Percentiles rank a stretch among this genome's conserved stretches.
These are phyloP conservation scores for Ascochyta lentis DNA, from an alignment of 2,329 filamentous ascomycete species.

Conservation along the genomic window DNA sequence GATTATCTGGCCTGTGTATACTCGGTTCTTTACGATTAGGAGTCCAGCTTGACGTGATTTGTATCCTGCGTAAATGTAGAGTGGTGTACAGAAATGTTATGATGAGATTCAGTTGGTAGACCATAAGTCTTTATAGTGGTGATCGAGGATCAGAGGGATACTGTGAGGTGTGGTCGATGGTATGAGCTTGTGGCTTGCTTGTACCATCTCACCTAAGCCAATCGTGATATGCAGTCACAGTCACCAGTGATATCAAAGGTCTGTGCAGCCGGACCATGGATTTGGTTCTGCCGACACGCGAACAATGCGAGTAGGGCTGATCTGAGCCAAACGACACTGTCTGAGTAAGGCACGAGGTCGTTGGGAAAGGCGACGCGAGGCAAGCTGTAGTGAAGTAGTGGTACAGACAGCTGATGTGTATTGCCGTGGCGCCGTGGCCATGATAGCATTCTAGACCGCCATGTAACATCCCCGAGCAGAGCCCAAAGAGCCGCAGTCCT, in stretches of 20 bases:
- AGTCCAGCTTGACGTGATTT: not conserved
- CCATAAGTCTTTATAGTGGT: slow-evolving; percentile 1
- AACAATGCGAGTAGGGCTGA: not conserved
- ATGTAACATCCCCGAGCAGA: slow-evolving; percentile 1
- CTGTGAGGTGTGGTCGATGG: not conserved
- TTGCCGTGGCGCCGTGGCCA: slow-evolving; percentile 8
- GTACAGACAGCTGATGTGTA: slow-evolving; percentile 6
- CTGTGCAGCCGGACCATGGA: not conserved
- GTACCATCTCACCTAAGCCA: slow-evolving; percentile 14
- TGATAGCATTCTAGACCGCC: not conserved
- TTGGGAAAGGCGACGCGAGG: not conserved
- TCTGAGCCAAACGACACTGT: not conserved
- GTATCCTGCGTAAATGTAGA: not conserved
- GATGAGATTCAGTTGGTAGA: not conserved
- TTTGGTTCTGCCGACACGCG: not conserved
- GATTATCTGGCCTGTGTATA: too few species aligned
- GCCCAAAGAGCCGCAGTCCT: slow-evolving; percentile 1
- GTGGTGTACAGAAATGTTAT: slow-evolving; percentile 1
- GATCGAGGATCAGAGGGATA: not conserved
- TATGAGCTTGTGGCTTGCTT: slow-evolving; percentile 10
- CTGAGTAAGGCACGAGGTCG: not conserved
- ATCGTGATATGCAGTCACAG: not conserved
- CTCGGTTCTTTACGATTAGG: not conserved
- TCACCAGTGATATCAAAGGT: not conserved
- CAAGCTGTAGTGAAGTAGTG: not conserved